These are phyloP conservation scores for Candida sanyaensis DNA, from an alignment of 1,139 yeast species.

Conservation along the genomic window DNA sequence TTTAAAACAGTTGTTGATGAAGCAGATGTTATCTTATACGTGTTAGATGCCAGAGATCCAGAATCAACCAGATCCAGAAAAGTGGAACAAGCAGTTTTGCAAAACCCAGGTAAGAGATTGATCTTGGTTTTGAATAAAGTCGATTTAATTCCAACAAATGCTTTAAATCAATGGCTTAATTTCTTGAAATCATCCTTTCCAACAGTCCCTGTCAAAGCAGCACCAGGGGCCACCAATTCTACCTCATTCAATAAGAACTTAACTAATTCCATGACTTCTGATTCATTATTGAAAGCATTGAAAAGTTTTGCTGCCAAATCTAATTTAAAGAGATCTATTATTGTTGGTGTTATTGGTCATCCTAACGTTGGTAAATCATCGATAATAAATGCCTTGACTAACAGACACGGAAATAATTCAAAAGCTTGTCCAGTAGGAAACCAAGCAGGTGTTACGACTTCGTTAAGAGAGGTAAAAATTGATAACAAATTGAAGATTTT, in stretches of 20 bases:
- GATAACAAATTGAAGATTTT: slow-evolving; percentile 86
- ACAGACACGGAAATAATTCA: slow-evolving; percentile 69
- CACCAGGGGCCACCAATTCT: slow-evolving; percentile 54
- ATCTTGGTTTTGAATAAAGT: slow-evolving; percentile 87
- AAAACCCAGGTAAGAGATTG: slow-evolving; percentile 76
- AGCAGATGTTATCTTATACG: slow-evolving; percentile 87
- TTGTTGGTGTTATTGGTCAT: slow-evolving; percentile 95
- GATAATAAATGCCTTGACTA: slow-evolving; percentile 84
- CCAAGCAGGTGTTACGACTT: slow-evolving; percentile 95
- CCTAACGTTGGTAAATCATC: slow-evolving; percentile 95
- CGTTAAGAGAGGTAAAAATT: slow-evolving; percentile 87
- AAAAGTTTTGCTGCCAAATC: slow-evolving; percentile 84
- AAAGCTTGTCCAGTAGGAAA: slow-evolving; percentile 96
- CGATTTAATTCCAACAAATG: slow-evolving; percentile 86
- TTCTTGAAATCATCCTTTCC: slow-evolving; percentile 85
- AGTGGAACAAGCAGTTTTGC: slow-evolving; percentile 87
- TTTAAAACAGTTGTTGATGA: slow-evolving; percentile 82
- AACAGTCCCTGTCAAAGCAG: slow-evolving; percentile 83
- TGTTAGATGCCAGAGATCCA: slow-evolving; percentile 96
- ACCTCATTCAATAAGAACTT: slow-evolving; percentile 76
- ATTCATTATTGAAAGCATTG: slow-evolving; percentile 72
- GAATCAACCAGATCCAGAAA: slow-evolving; percentile 90
- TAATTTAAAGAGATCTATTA: slow-evolving; percentile 85
- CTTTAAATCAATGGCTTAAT: slow-evolving; percentile 80
- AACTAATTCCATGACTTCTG: slow-evolving; percentile 72